These are phyloP conservation scores for Boletus sp. DNA, from an alignment of 768 basidiomycete species.

Conservation along the genomic window DNA sequence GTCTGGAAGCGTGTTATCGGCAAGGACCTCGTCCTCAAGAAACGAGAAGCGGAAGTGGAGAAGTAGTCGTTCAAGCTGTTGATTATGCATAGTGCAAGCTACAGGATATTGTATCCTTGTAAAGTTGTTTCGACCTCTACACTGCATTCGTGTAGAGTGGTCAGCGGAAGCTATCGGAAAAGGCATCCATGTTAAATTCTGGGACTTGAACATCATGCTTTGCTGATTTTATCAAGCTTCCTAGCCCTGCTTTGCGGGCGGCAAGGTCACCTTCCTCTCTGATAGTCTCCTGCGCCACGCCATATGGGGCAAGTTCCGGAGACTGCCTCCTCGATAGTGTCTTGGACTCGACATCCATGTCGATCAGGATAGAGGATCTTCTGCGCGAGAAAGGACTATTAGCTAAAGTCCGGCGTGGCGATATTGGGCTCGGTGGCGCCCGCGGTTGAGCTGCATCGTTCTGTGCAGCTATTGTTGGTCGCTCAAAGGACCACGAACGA, in stretches of 20 bases:
- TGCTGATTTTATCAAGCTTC: slow-evolving; percentile 85
- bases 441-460: slow-evolving; percentile 7
- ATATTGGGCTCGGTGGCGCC: slow-evolving; percentile 41
- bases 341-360: slow-evolving; percentile 74
- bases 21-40: slow-evolving; percentile 78
- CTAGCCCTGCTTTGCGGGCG: slow-evolving; percentile 70
- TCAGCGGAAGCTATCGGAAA: slow-evolving; percentile 40
- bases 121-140: slow-evolving; percentile 6
- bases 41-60: slow-evolving; percentile 71
- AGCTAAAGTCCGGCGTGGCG: slow-evolving; percentile 45
- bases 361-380: slow-evolving; percentile 77
- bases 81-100: slow-evolving; percentile 5
- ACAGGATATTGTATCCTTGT: slow-evolving; percentile 9
- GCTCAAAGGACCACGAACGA: slow-evolving; percentile 86
- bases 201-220: slow-evolving; percentile 83
- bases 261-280: slow-evolving; percentile 55
- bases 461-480: slow-evolving; percentile 50
- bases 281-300: slow-evolving; percentile 29
- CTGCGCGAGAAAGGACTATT: slow-evolving; percentile 54
- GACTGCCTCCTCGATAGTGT: slow-evolving; percentile 57
- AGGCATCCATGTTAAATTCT: slow-evolving; percentile 84
- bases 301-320: slow-evolving; percentile 34
- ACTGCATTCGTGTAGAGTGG: not conserved
- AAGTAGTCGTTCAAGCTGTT: slow-evolving; percentile 29
- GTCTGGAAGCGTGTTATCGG: slow-evolving; percentile 90